phyloP scores from a whole-genome alignment of 2,329 filamentous ascomycete species.

The Diaporthe vexans region DNA sequence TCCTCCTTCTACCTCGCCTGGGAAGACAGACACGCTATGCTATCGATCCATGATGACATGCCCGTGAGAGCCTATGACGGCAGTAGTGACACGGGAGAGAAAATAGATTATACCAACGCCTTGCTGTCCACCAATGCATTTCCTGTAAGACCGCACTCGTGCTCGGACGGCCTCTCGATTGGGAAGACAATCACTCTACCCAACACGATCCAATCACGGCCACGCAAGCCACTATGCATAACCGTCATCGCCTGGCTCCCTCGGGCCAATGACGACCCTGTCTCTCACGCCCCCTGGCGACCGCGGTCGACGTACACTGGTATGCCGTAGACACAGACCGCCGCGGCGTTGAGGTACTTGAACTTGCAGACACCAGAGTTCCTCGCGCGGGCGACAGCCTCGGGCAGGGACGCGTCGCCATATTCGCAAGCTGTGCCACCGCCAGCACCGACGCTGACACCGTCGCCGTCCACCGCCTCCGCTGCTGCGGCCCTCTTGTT shows the following conservation, averaged over 20 bases:
- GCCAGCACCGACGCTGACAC: constrained; percentile 46
- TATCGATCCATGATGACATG: constrained; percentile 16
- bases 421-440: constrained; percentile 48
- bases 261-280: background rate
- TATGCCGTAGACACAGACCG: constrained; percentile 94
- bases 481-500: constrained; percentile 45
- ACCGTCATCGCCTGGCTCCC: background rate
- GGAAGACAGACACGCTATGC: constrained; percentile 27
- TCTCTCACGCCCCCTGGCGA: constrained; percentile 2
- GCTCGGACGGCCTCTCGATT: background rate
- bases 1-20: constrained; percentile 6
- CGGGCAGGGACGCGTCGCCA: constrained; percentile 73
- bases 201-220: background rate
- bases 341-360: constrained; percentile 92
- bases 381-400: constrained; percentile 83
- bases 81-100: constrained; percentile 14
- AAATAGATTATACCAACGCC: constrained; percentile 21
- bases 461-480: constrained; percentile 46
- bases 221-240: constrained; percentile 10
- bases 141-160: constrained; percentile 29
- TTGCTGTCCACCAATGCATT: constrained; percentile 30
- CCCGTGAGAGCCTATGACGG: constrained; percentile 28
- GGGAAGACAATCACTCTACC: constrained; percentile 6
- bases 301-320: constrained; percentile 79
- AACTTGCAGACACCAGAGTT: constrained; percentile 79